These are phyloP conservation scores for Fraxinus americana DNA, from an alignment of 257 asterid genomes.

Conservation along the genomic window DNA sequence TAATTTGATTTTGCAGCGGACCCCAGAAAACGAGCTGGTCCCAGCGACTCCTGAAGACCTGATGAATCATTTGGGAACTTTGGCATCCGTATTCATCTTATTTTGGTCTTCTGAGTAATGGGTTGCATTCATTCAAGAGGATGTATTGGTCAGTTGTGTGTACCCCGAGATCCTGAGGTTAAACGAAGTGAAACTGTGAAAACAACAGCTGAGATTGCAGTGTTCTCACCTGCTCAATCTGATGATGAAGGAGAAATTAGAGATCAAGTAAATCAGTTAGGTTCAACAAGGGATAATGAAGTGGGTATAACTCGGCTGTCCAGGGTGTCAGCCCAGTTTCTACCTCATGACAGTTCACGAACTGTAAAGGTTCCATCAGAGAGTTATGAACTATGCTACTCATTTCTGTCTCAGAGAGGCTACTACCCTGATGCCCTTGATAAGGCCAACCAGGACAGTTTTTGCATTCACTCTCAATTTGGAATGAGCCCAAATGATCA, in stretches of 20 bases:
- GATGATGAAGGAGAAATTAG: slow-evolving; percentile 62
- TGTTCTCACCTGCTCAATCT: slow-evolving; percentile 59
- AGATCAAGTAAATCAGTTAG: slow-evolving; percentile 56
- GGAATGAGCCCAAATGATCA: slow-evolving; percentile 75
- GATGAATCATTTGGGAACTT: slow-evolving; percentile 43
- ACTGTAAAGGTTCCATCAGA: slow-evolving; percentile 72
- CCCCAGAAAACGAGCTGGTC: slow-evolving; percentile 11
- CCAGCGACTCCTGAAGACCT: slow-evolving; percentile 22
- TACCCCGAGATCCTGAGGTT: slow-evolving; percentile 56
- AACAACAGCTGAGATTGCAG: slow-evolving; percentile 53
- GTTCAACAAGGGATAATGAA: slow-evolving; percentile 58
- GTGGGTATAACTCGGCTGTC: slow-evolving; percentile 77
- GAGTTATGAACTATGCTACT: slow-evolving; percentile 71
- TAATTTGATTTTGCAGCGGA: slow-evolving; percentile 11
- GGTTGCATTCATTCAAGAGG: slow-evolving; percentile 87
- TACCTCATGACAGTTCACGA: slow-evolving; percentile 82
- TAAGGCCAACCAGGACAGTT: slow-evolving; percentile 96
- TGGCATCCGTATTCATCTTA: slow-evolving; percentile 37
- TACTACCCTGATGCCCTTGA: slow-evolving; percentile 97
- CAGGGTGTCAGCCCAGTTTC: slow-evolving; percentile 81
- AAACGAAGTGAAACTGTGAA: slow-evolving; percentile 50
- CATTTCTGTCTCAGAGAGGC: slow-evolving; percentile 92
- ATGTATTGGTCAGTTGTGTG: slow-evolving; percentile 85
- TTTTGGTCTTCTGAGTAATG: slow-evolving; percentile 57
- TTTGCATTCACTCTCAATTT: slow-evolving; percentile 88